phyloP scores from a whole-genome alignment of 1,284 basidiomycete genomes.

The Apiotrichum mycotoxinovorans region DNA sequence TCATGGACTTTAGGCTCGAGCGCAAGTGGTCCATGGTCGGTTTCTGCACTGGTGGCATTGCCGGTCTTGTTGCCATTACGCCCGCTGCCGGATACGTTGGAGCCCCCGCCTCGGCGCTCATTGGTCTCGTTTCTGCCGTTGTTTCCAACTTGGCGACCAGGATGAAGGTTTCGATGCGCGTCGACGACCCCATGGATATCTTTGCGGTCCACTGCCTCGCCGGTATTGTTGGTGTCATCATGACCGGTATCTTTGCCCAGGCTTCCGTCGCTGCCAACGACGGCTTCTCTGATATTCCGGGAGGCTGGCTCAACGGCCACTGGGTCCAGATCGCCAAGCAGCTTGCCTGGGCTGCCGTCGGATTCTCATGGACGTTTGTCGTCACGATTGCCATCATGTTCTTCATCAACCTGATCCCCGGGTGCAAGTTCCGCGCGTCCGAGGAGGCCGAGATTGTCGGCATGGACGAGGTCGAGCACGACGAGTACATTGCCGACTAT shows the following conservation, averaged over 20 bases:
- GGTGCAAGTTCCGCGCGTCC: slow-evolving; percentile 66
- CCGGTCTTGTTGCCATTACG: slow-evolving; percentile 79
- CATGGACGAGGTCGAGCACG: slow-evolving; percentile 62
- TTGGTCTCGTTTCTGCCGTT: slow-evolving; percentile 70
- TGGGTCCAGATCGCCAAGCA: slow-evolving; percentile 78
- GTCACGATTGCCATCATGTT: slow-evolving; percentile 55
- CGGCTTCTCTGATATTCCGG: slow-evolving; percentile 55
- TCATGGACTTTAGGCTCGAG: slow-evolving; percentile 79
- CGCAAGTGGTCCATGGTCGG: slow-evolving; percentile 77
- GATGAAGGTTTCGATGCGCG: slow-evolving; percentile 57
- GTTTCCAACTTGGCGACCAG: slow-evolving; percentile 85
- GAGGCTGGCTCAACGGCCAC: slow-evolving; percentile 70
- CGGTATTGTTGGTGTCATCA: slow-evolving; percentile 76
- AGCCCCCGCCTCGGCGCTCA: slow-evolving; percentile 58
- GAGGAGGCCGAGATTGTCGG: slow-evolving; percentile 77
- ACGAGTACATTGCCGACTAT: slow-evolving; percentile 51
- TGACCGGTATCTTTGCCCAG: slow-evolving; percentile 63
- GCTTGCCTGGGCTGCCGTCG: slow-evolving; percentile 72
- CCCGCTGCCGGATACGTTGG: slow-evolving; percentile 52
- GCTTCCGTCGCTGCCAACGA: slow-evolving; percentile 73
- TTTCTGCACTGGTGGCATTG: slow-evolving; percentile 67
- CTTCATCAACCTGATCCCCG: slow-evolving; percentile 69
- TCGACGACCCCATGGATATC: slow-evolving; percentile 59
- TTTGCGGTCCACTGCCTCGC: slow-evolving; percentile 89
- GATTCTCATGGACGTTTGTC: slow-evolving; percentile 57